Percentiles rank a stretch among this genome's conserved stretches.
phyloP scores from a whole-genome alignment of 306 rosid genomes.

The Sphenostylis stenocarpa region DNA sequence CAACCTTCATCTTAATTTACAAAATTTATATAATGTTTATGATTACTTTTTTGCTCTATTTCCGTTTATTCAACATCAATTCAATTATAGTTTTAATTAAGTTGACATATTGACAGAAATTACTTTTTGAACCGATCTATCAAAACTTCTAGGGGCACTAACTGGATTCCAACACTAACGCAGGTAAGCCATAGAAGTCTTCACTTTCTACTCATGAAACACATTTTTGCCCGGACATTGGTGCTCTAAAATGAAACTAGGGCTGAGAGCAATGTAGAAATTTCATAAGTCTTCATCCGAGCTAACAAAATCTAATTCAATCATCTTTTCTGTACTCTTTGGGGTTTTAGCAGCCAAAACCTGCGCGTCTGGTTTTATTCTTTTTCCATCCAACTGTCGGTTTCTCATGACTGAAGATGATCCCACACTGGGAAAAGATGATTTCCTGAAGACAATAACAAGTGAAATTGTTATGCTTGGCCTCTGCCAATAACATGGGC shows the following conservation, averaged over 20 bases:
- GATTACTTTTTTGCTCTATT: background rate
- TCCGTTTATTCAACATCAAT: background rate
- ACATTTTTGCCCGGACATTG: background rate
- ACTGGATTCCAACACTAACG: too few relatives aligned
- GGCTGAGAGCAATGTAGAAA: background rate
- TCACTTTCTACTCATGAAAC: slow-evolving; percentile 1
- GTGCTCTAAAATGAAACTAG: background rate
- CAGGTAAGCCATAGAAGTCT: too few relatives aligned
- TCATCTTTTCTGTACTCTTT: slow-evolving; percentile 59
- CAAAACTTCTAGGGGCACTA: slow-evolving; percentile 14
- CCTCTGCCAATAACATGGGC: slow-evolving; percentile 4
- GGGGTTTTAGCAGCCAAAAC: slow-evolving; percentile 43
- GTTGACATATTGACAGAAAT: slow-evolving; percentile 2
- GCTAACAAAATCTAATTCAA: slow-evolving; percentile 68
- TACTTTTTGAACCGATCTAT: background rate
- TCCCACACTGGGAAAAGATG: slow-evolving; percentile 41
- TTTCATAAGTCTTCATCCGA: slow-evolving; percentile 74
- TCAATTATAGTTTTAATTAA: background rate
- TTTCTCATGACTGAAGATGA: slow-evolving; percentile 38
- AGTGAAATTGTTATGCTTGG: slow-evolving; percentile 22
- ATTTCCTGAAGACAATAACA: slow-evolving; percentile 57
- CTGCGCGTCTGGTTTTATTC: slow-evolving; percentile 48
- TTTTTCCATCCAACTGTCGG: slow-evolving; percentile 50
- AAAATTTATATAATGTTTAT: background rate
- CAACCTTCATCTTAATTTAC: background rate